Base-by-base conservation (phyloP, 2,329 filamentous ascomycete genomes). In the Aspergillus carbonarius region DNA sequence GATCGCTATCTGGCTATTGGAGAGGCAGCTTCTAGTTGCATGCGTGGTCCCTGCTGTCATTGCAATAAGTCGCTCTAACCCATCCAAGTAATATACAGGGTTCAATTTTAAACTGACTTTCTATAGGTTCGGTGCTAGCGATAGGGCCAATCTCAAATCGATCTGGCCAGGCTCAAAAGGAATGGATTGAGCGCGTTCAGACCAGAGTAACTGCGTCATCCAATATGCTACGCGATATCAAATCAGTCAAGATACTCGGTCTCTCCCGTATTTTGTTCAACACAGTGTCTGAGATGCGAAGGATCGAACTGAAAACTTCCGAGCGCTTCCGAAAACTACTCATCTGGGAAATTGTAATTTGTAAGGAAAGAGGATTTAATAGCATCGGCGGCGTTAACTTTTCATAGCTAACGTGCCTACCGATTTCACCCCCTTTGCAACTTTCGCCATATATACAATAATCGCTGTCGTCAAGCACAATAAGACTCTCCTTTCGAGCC, bases 191-290 rank as follows among this genome's bases (percentile, higher is more conserved):
- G 3, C 4, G 18, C 18, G 39, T 42, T 7, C 39, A 42, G 7
- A 7, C 39, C 2, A 49, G 49, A 4, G 27, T 65, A 27, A 61
- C 63, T 5, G 32, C 18, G 42, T 52, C 34, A 10, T 59, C 46
- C 1, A 53, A 34, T 10, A 40, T 34, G 15, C 51, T 59, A 17
- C 75, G 78, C 39, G 72, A 71, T 35, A 79, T 81, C 68, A 80
- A 78, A 59, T 72, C 71, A 32, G 66, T 81, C 59, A 81, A 79
- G 58, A 71, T 80, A 10, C 69, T 76, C 0, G 79, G 78, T 0
- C 61, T 81, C 4, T 72, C 66, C n/a, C 69, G 71, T 4, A 70
- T 69, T 15, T 44, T 76, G 5, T 61, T 60, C 9, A 49, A 59
- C 8, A 59, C 59, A 2, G 62, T 75, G 3, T 63, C 70, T 12